phyloP scores from a whole-genome alignment of 768 basidiomycete genomes.

The Hirschioporus abietinus region DNA sequence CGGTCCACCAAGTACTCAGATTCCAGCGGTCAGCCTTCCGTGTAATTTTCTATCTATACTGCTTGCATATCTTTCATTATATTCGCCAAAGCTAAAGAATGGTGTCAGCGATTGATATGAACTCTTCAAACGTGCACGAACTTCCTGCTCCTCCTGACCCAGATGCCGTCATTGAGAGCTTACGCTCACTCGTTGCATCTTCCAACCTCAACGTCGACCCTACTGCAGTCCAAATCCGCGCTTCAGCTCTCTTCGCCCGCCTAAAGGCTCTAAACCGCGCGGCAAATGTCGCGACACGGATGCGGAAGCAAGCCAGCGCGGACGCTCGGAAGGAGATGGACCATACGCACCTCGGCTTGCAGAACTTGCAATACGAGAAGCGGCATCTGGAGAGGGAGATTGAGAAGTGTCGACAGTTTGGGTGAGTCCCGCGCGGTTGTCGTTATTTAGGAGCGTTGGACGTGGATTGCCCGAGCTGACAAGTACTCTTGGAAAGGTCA shows the following conservation, averaged over 20 bases:
- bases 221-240: constrained; percentile 53
- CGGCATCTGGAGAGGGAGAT: constrained; percentile 88
- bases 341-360: constrained; percentile 77
- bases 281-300: constrained; percentile 65
- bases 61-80: background rate
- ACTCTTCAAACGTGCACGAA: constrained; percentile 10
- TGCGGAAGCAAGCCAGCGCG: constrained; percentile 63
- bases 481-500: constrained; percentile 41
- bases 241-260: constrained; percentile 71
- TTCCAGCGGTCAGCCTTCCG: too few relatives aligned
- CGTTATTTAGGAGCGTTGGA: too few relatives aligned
- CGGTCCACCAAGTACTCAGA: too few relatives aligned
- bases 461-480: background rate
- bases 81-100: background rate
- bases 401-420: constrained; percentile 88
- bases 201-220: constrained; percentile 39
- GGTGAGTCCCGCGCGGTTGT: constrained; percentile 45
- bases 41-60: too few relatives aligned
- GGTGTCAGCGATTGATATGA: background rate
- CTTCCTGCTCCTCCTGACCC: constrained; percentile 28
- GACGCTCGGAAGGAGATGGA: constrained; percentile 87
- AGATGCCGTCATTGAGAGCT: constrained; percentile 52
- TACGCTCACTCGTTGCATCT: constrained; percentile 58
- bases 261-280: constrained; percentile 76
- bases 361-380: constrained; percentile 86